Base-by-base conservation (phyloP, 495 filamentous ascomycete genomes). In the Neurospora sp. region DNA sequence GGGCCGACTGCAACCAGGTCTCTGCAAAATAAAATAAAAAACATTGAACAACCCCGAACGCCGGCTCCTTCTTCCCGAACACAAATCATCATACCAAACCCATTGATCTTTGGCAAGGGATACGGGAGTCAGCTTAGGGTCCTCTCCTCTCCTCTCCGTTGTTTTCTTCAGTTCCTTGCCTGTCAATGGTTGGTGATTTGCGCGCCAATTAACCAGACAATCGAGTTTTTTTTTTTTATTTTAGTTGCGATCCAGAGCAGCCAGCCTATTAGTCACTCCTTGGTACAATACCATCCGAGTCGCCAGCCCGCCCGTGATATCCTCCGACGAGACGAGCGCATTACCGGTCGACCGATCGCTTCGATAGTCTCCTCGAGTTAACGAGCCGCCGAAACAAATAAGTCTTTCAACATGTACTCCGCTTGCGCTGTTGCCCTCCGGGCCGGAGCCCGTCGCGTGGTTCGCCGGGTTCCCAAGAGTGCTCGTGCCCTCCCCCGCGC, bases 371-470 rank as follows among this genome's bases (percentile, higher is more conserved):
- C 19, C 48, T 66, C 42, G 31, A 36, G 34, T 24, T 34, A 69
- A 39, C 28, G 17, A 40, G 66, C 21, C 28, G 39, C n/a, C 8
- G 28, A 66, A 66, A 66, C 54, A 66, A 66, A 24, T 31, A 48
- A 21, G n/a, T 39, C 74, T 21, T 31, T 69, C 40, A 80, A 59
- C 34, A 83, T 83, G 81, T 76, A 80, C 48, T 81, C 81, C 74
- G 81, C 80, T n/a, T 70, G 71, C 69, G 76, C 81, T 72, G 80
- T 81, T 62, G 80, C 81, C 79, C 74, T 85, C 70, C 75, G 83
- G 78, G 83, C 83, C 69, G 83, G 83, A 71, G 82, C 83, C 76
- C 82, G 83, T 70, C 83, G 83, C 73, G 78, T 76, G 73, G 77
- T 80, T 72, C 83, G 83, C 71, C 78, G 82, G 69, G 74, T 81